These are phyloP conservation scores for Colletotrichum somersetense DNA, from an alignment of 2,329 filamentous ascomycete genomes.

Conservation along the genomic window DNA sequence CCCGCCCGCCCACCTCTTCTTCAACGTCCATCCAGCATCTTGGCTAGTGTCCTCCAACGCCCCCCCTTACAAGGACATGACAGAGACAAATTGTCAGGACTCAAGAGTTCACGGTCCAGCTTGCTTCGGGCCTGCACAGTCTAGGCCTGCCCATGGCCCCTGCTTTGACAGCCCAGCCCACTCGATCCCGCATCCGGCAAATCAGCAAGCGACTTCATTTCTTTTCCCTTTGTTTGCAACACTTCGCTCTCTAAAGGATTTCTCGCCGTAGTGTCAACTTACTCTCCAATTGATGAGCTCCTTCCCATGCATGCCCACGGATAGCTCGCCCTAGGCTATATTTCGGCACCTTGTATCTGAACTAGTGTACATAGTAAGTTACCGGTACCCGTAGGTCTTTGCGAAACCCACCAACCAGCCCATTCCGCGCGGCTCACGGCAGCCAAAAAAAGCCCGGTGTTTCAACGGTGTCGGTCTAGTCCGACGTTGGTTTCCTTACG, in stretches of 20 bases:
- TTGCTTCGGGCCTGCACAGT: conserved; percentile 27
- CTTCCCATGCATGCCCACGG: background rate
- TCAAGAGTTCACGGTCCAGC: conserved; percentile 27
- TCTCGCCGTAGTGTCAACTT: background rate
- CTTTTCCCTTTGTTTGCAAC: conserved; percentile 23
- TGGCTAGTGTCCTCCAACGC: conserved; percentile 11
- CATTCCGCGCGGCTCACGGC: conserved; percentile 36
- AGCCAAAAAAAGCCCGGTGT: conserved; percentile 28
- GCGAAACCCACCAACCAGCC: conserved; percentile 11
- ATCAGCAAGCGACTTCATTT: conserved; percentile 11
- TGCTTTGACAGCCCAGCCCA: conserved; percentile 30
- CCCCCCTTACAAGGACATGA: conserved; percentile 36
- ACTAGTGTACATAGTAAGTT: background rate
- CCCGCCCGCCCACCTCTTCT: conserved; percentile 7
- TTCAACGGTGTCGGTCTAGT: conserved; percentile 33
- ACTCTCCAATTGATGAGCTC: background rate
- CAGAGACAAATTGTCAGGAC: conserved; percentile 31
- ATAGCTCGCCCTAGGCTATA: background rate
- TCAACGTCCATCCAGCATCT: conserved; percentile 1
- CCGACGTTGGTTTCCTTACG: conserved; percentile 37
- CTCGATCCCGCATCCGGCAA: conserved; percentile 15
- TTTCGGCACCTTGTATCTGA: background rate
- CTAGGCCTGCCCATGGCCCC: conserved; percentile 27
- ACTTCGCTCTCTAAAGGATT: conserved; percentile 5
- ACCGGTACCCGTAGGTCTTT: background rate